Evolutionary conservation across 2,329 filamentous ascomycete species (phyloP).

Genomic region (Calonectria pseudoturangicola): DNA sequence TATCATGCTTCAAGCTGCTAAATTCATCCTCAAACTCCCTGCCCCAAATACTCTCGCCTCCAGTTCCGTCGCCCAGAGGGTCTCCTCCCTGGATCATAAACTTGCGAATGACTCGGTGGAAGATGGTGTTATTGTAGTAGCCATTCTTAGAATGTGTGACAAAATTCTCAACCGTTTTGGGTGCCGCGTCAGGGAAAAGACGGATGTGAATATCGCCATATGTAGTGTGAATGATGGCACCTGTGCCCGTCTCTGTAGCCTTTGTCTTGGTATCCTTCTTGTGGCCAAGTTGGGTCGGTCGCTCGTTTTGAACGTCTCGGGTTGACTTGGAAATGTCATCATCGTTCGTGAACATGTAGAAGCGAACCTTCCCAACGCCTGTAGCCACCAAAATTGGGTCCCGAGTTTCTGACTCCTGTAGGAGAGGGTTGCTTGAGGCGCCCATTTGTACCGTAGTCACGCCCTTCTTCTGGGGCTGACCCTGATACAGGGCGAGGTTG

Average conservation of each 20-base stretch:
- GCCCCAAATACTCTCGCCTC: slow-evolving; percentile 93
- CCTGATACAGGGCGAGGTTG: slow-evolving; percentile 92
- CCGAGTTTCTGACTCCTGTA: slow-evolving; percentile 92
- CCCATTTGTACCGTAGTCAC: slow-evolving; percentile 98
- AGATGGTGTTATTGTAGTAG: slow-evolving; percentile 98
- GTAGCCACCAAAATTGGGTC: slow-evolving; percentile 93
- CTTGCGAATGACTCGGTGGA: slow-evolving; percentile 96
- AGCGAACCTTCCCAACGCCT: slow-evolving; percentile 89
- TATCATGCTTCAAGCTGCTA: slow-evolving; percentile 92
- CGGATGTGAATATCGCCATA: slow-evolving; percentile 96
- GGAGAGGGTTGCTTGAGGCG: slow-evolving; percentile 91
- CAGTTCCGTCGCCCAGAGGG: slow-evolving; percentile 91
- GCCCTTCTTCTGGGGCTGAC: slow-evolving; percentile 94
- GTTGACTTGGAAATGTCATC: slow-evolving; percentile 87
- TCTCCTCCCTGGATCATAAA: slow-evolving; percentile 99
- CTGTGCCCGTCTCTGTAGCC: slow-evolving; percentile 82
- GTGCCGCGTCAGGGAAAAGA: slow-evolving; percentile 93
- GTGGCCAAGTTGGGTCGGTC: slow-evolving; percentile 80
- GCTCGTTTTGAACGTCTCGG: slow-evolving; percentile 96
- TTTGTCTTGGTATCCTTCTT: slow-evolving; percentile 73
- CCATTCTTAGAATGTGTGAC: slow-evolving; percentile 91
- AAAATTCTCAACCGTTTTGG: slow-evolving; percentile 98
- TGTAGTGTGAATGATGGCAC: slow-evolving; percentile 92
- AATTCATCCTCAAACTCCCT: slow-evolving; percentile 98
- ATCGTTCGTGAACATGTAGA: slow-evolving; percentile 99